Base-by-base conservation (phyloP, 2,329 filamentous ascomycete species). In the Clonostachys byssicola region DNA sequence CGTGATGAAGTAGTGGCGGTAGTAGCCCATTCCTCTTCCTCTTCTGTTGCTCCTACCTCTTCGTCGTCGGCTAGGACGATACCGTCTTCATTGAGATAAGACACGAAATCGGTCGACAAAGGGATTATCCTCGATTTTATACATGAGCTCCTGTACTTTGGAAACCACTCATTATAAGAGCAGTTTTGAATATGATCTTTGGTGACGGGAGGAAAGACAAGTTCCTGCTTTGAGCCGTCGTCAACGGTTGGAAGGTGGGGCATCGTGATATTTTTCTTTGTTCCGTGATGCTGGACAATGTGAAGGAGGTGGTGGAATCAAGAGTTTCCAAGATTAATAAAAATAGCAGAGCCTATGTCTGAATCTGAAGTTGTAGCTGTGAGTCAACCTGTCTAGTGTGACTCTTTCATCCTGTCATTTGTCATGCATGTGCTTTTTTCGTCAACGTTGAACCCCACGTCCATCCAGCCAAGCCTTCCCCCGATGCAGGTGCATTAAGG, bases 121-220 rank as follows among this genome's bases (percentile, higher is more conserved):
- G 88, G 85, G 45, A 99, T 86, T 39, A 95, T 83, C 33, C 88
- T 83, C 3, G 92, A 91, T 71, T 92, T 94, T 40, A 95, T 88
- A 34, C 90, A 91, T 43, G 89, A 78, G 8, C 81, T 74, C 50
- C 89, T 86, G 63, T 95, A 96, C 77, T 80, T 85, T 43, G 88
- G 83, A 60, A 96, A 89, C 94, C 94, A 99, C 50, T 78, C 81
- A 63, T 96, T 88, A 66, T 95, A 96, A 40, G 94, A 95, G 70
- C 92, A 99, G 67, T 96, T 88, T 47, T 96, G 73, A 51, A 99
- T 95, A 60, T 99, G 92, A 42, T 86, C 81, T 61, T 85, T 88
- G 34, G 85, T 90, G 48, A 96, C 80, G 1, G 90, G 89, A 17
- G 91, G 88, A 61, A 99, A 97, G 17, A 81, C 81, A 16, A 89